Conservation (phyloP, 768 basidiomycete species). For the Cystofilobasidium bisporidii region DNA sequence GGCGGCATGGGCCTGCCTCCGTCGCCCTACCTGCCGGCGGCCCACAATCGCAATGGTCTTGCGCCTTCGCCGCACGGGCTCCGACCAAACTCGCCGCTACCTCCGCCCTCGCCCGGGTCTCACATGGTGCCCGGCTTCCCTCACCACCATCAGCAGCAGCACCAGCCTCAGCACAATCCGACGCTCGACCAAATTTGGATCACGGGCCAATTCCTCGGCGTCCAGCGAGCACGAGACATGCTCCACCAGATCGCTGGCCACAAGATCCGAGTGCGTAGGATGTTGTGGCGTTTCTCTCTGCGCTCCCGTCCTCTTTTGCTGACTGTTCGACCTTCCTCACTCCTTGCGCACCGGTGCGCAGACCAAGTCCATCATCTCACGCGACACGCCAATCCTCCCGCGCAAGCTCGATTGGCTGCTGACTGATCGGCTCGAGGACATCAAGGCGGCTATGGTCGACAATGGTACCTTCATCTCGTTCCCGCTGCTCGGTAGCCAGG, state of each 20-base stretch:
- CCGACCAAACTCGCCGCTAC: not conserved
- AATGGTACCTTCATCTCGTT: slow-evolving; percentile 91
- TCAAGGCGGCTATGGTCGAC: slow-evolving; percentile 87
- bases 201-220: slow-evolving; percentile 94
- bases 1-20: not conserved
- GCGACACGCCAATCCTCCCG: slow-evolving; percentile 87
- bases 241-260: slow-evolving; percentile 72
- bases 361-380: slow-evolving; percentile 80
- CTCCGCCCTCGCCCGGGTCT: not conserved
- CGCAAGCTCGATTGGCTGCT: slow-evolving; percentile 98
- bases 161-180: not conserved
- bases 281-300: too few species aligned
- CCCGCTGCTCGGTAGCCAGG: slow-evolving; percentile 81
- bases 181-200: slow-evolving; percentile 85
- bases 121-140: not conserved
- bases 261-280: slow-evolving; percentile 57
- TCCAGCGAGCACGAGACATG: slow-evolving; percentile 92
- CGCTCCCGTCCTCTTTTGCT: too few species aligned
- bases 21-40: not conserved
- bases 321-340: too few species aligned
- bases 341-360: too few species aligned
- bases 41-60: not conserved
- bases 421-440: slow-evolving; percentile 86
- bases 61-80: too few species aligned
- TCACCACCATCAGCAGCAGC: slow-evolving; percentile 7